Conservation (phyloP, 2,329 filamentous ascomycete species). For the Aspergillus costaricaensis region DNA sequence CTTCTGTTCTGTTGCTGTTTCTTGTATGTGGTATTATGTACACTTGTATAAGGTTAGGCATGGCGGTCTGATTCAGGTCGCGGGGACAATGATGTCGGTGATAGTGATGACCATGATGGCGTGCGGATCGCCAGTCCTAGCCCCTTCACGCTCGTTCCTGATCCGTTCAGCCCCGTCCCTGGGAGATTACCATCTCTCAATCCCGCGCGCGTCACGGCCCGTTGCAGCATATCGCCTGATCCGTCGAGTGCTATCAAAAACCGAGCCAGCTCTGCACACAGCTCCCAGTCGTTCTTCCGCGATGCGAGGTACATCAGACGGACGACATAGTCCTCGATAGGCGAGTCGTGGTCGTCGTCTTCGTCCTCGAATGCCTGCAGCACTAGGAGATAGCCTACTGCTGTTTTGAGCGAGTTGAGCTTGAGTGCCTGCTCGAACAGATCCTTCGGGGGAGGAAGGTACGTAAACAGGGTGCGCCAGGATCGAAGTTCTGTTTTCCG, state of each 20-base stretch:
- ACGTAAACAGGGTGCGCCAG: constrained; percentile 90
- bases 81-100: constrained; percentile 31
- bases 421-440: constrained; percentile 91
- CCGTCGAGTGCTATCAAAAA: constrained; percentile 93
- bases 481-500: constrained; percentile 94
- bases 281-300: constrained; percentile 84
- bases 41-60: background rate
- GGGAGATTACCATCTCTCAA: constrained; percentile 26
- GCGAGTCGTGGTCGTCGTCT: constrained; percentile 54
- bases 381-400: constrained; percentile 92
- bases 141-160: constrained; percentile 33
- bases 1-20: too few relatives aligned
- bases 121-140: constrained; percentile 37
- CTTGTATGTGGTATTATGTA: constrained; percentile 9
- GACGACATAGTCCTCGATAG: constrained; percentile 61
- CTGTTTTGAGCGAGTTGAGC: constrained; percentile 85
- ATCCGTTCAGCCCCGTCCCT: constrained; percentile 24
- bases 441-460: constrained; percentile 85
- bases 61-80: constrained; percentile 1
- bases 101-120: constrained; percentile 37
- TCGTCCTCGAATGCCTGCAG: constrained; percentile 74
- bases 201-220: constrained; percentile 46
- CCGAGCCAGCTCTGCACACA: constrained; percentile 92
- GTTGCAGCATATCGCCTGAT: constrained; percentile 71
- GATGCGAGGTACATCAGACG: constrained; percentile 79